Evolutionary conservation across 306 rosid species (phyloP).

Genomic region (Cicer judaicum): DNA sequence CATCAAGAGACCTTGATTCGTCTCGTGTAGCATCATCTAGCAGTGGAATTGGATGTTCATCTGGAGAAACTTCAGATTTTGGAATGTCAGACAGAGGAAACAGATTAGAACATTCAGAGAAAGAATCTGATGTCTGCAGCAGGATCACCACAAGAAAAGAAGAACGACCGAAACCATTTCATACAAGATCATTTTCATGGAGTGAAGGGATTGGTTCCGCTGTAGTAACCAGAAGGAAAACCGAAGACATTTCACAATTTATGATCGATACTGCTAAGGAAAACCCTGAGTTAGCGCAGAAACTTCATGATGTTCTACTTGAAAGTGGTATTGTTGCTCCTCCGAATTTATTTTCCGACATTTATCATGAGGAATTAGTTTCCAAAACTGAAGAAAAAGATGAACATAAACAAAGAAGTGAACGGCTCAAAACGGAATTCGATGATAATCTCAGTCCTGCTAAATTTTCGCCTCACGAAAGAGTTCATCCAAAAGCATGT

Average conservation of each 20-base stretch:
- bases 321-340: slow-evolving; percentile 98
- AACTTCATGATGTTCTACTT: slow-evolving; percentile 87
- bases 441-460: slow-evolving; percentile 52
- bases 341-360: slow-evolving; percentile 79
- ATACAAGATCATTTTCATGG: slow-evolving; percentile 92
- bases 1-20: slow-evolving; percentile 80
- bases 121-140: slow-evolving; percentile 55
- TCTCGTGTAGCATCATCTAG: slow-evolving; percentile 74
- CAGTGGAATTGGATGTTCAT: slow-evolving; percentile 85
- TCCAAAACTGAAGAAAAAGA: slow-evolving; percentile 54
- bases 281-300: slow-evolving; percentile 89
- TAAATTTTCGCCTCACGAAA: slow-evolving; percentile 60
- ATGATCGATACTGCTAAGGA: slow-evolving; percentile 98
- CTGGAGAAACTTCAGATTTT: slow-evolving; percentile 66
- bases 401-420: slow-evolving; percentile 50
- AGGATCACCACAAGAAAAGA: slow-evolving; percentile 50
- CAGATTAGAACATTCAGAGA: slow-evolving; percentile 54
- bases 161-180: slow-evolving; percentile 42
- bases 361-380: slow-evolving; percentile 67
- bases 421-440: slow-evolving; percentile 47
- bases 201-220: slow-evolving; percentile 94
- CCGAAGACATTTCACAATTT: slow-evolving; percentile 90
- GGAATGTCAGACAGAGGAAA: slow-evolving; percentile 57
- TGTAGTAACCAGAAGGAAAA: slow-evolving; percentile 72
- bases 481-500: slow-evolving; percentile 59